Base-by-base conservation (phyloP, 2,329 filamentous ascomycete genomes). In the Exophiala xenobiotica region DNA sequence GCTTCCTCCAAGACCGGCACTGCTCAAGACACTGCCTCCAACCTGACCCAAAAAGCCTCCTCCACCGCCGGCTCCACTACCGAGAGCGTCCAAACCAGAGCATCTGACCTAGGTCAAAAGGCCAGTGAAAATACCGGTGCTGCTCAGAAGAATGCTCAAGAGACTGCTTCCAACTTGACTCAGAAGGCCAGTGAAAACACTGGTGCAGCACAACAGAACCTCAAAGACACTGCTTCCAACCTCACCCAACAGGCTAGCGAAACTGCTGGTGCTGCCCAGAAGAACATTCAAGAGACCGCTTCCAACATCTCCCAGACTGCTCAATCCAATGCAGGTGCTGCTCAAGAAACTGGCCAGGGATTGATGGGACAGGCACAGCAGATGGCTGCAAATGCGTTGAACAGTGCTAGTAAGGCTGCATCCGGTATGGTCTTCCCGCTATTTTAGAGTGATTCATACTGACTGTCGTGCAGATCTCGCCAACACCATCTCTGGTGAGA, bases 301-400 rank as follows among this genome's bases (percentile, higher is more conserved):
- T 35, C 31, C 31, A 20, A 45, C 18, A 27, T 23, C 12, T 18
- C 45, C 33, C 20, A 44, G 33, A 16, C 48, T 26, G 46, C 31
- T 16, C 8, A 35, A 14, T 12, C n/a, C 12, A 16, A 35, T 14
- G 31, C 4, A 6, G 18, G 9, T 16, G 45, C 20, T 23, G 46
- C 43, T 11, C 48, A 56, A 29, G 43, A 53, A 6, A 33, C 43
- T 35, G 40, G 38, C 29, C 56, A 57, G 51, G 35, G 18, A 12
- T 49, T 49, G 12, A 23, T 58, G n/a, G 27, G 51, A 38, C 56
- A 61, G 37, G 59, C 57, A 22, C 59, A 61, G 41, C 43, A 61
- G 3, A 22, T 52, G 16, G 54, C 56, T 47, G 56, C 54, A 14
- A 57, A 37, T 51, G 60, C 44, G n/a, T 51, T 62, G 41, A 58